Conservation (phyloP, 495 filamentous ascomycete species). For the Penicillium robsamsonii region DNA sequence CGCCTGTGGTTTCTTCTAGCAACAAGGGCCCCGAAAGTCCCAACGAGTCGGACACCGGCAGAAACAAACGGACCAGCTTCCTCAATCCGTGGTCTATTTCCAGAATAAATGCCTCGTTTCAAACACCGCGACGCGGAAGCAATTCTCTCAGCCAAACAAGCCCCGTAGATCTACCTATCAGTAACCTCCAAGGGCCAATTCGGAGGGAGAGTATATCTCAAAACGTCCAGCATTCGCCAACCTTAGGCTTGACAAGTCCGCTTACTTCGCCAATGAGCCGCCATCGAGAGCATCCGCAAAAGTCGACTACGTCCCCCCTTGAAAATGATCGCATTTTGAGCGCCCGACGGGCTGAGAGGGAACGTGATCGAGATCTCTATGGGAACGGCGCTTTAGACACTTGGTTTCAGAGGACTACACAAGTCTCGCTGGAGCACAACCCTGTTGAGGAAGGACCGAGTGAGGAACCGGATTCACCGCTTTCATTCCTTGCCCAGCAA, state of each 20-base stretch:
- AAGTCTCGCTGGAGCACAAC: slow-evolving; percentile 12
- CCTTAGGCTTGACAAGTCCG: slow-evolving; percentile 10
- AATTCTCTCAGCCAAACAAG: not conserved
- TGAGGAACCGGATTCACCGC: slow-evolving; percentile 16
- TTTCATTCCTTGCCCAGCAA: slow-evolving; percentile 26
- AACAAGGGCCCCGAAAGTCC: not conserved
- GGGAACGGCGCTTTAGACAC: slow-evolving; percentile 43
- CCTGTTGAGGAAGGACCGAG: not conserved
- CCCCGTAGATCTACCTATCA: not conserved
- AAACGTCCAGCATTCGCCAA: not conserved
- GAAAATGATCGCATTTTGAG: not conserved
- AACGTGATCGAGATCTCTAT: slow-evolving; percentile 34
- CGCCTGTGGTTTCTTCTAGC: not conserved
- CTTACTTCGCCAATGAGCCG: slow-evolving; percentile 9
- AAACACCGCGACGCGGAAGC: slow-evolving; percentile 9
- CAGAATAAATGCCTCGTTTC: slow-evolving; percentile 25
- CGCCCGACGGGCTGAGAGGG: slow-evolving; percentile 19
- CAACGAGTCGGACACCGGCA: not conserved
- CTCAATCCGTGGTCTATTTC: slow-evolving; percentile 39
- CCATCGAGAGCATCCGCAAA: not conserved
- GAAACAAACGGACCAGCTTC: slow-evolving; percentile 1
- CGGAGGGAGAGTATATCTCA: not conserved
- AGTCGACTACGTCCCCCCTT: not conserved
- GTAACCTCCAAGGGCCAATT: not conserved
- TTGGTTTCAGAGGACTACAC: slow-evolving; percentile 36